A percentile compares a stretch with the other conserved stretches of the same genome.
Conservation (phyloP, 2,329 filamentous ascomycete genomes). For the Aspergillus bombycis region DNA sequence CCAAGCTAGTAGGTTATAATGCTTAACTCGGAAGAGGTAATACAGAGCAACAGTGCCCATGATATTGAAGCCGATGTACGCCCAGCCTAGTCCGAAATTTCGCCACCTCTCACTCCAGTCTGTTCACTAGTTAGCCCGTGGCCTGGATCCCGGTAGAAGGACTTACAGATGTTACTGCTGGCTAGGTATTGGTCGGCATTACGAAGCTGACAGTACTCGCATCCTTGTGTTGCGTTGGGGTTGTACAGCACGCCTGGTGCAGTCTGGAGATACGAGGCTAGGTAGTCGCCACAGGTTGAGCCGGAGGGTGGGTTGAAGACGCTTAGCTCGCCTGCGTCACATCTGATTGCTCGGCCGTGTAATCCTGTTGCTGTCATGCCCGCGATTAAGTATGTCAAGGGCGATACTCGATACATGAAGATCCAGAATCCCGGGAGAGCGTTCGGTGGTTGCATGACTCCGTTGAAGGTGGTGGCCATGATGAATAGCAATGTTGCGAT, state of each 20-base stretch:
- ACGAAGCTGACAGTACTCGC: conserved; percentile 51
- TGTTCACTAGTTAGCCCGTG: conserved; percentile 6
- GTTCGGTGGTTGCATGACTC: conserved; percentile 67
- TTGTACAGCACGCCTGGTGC: conserved; percentile 61
- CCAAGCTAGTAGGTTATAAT: conserved; percentile 43
- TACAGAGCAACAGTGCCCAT: conserved; percentile 59
- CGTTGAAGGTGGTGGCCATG: conserved; percentile 73
- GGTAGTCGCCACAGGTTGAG: conserved; percentile 64
- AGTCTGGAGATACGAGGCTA: conserved; percentile 53
- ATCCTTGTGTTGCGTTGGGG: conserved; percentile 51
- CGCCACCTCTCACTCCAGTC: conserved; percentile 66
- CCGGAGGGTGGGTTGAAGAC: conserved; percentile 64
- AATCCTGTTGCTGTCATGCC: conserved; percentile 73
- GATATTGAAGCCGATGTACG: conserved; percentile 64
- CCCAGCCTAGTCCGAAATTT: conserved; percentile 68
- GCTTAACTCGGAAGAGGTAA: conserved; percentile 49
- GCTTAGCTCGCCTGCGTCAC: conserved; percentile 70
- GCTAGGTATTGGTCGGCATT: conserved; percentile 48
- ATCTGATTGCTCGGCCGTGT: conserved; percentile 67
- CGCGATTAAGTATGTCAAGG: conserved; percentile 78
- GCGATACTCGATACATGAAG: conserved; percentile 81
- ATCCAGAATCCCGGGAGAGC: conserved; percentile 75
- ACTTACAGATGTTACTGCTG: conserved; percentile 47
- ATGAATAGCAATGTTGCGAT: conserved; percentile 76
- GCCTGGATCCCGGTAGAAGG: background rate